A percentile compares a stretch with the other conserved stretches of the same genome.
Conservation (phyloP, 768 basidiomycete species). For the Strobilomyces dryophilus region DNA sequence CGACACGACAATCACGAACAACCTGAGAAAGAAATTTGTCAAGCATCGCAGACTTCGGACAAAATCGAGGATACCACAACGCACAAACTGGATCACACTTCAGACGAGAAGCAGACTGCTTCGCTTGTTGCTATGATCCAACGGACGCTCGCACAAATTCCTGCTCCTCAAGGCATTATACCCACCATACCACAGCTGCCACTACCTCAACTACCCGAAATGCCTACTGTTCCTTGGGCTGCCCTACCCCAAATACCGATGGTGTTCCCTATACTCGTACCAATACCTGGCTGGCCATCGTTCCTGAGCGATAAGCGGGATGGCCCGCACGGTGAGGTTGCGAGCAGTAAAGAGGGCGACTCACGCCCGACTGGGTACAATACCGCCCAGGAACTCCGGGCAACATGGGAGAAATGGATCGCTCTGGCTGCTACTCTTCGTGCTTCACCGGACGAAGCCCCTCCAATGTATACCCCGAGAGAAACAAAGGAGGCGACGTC, state of each 20-base stretch:
- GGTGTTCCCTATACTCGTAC: slow-evolving; percentile 78
- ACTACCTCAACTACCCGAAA: slow-evolving; percentile 59
- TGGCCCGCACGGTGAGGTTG: slow-evolving; percentile 22
- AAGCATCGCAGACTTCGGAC: not conserved
- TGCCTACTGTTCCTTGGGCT: slow-evolving; percentile 60
- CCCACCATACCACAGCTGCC: slow-evolving; percentile 45
- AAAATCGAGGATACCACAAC: slow-evolving; percentile 20
- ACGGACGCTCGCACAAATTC: slow-evolving; percentile 58
- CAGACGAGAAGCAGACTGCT: slow-evolving; percentile 38
- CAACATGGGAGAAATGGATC: slow-evolving; percentile 77
- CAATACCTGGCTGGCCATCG: slow-evolving; percentile 60
- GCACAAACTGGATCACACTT: slow-evolving; percentile 12
- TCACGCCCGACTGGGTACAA: slow-evolving; percentile 37
- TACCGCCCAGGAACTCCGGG: slow-evolving; percentile 60
- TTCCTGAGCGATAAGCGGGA: slow-evolving; percentile 53
- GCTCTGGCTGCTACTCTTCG: slow-evolving; percentile 48
- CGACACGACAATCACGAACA: slow-evolving; percentile 19
- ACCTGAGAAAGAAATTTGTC: not conserved
- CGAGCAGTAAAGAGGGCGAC: slow-evolving; percentile 32
- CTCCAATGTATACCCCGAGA: slow-evolving; percentile 71
- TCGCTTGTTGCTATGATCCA: slow-evolving; percentile 70
- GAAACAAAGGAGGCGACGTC: slow-evolving; percentile 27
- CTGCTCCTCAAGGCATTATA: slow-evolving; percentile 59
- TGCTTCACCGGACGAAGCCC: slow-evolving; percentile 48
- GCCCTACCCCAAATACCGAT: slow-evolving; percentile 65